Evolutionary conservation across 768 basidiomycete species (phyloP).

Genomic region (Pleurotus tuoliensis): DNA sequence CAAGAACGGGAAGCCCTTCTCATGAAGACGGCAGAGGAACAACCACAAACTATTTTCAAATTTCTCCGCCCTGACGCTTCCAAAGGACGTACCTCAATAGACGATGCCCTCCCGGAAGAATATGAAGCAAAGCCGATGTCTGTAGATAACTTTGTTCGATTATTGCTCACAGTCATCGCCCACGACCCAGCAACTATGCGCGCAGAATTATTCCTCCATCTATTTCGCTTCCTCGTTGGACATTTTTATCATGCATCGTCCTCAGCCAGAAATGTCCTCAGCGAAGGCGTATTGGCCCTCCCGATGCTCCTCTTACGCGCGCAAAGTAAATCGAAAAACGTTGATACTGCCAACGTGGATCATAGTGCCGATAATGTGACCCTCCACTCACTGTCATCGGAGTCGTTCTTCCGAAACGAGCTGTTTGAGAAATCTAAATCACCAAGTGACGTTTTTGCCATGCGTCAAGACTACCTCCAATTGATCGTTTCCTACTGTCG

Average conservation of each 20-base stretch:
- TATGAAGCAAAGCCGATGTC: constrained; percentile 54
- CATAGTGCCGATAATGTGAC: constrained; percentile 22
- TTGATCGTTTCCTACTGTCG: constrained; percentile 46
- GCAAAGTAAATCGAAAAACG: constrained; percentile 38
- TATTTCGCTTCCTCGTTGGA: constrained; percentile 55
- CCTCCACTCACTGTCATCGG: constrained; percentile 18
- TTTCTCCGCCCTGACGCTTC: constrained; percentile 44
- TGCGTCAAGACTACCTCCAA: constrained; percentile 64
- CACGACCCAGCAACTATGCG: constrained; percentile 65
- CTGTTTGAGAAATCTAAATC: constrained; percentile 39
- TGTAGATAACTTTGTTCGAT: constrained; percentile 62
- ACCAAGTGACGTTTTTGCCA: constrained; percentile 50
- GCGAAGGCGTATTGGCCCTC: constrained; percentile 68
- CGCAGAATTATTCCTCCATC: constrained; percentile 64
- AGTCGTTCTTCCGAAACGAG: constrained; percentile 27
- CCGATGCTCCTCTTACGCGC: constrained; percentile 49
- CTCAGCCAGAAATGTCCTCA: constrained; percentile 49
- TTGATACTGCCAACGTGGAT: constrained; percentile 28
- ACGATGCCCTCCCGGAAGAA: constrained; percentile 45
- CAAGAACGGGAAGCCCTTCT: constrained; percentile 73
- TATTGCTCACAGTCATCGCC: constrained; percentile 78
- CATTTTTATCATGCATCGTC: constrained; percentile 54
- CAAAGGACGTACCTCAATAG: constrained; percentile 36
- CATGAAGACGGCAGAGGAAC: constrained; percentile 66
- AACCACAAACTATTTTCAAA: constrained; percentile 65